These are phyloP conservation scores for Dendrothele bispora DNA, from an alignment of 768 basidiomycete genomes.

Conservation along the genomic window DNA sequence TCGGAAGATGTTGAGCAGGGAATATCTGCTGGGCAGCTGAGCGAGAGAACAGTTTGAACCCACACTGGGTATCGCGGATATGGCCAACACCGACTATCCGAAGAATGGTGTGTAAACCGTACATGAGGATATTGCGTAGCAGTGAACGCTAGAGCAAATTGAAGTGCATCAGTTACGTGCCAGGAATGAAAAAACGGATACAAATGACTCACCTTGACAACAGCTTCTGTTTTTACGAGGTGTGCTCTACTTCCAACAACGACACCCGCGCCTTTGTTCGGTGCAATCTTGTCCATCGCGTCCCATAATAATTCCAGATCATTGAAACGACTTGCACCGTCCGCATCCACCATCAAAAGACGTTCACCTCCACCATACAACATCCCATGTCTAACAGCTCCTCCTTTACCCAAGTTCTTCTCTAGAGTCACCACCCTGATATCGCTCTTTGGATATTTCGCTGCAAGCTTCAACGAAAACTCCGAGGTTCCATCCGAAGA, in stretches of 20 bases:
- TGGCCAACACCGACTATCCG: constrained; percentile 87
- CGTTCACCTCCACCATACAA: constrained; percentile 74
- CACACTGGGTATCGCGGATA: constrained; percentile 94
- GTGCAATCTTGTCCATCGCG: constrained; percentile 64
- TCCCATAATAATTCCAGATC: constrained; percentile 82
- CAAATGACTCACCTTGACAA: constrained; percentile 72
- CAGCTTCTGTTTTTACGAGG: constrained; percentile 87
- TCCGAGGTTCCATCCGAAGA: constrained; percentile 73
- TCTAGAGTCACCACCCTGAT: constrained; percentile 79
- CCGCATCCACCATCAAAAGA: constrained; percentile 91
- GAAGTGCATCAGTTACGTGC: not conserved
- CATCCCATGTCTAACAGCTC: constrained; percentile 91
- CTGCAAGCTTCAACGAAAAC: constrained; percentile 64
- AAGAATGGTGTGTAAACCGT: constrained; percentile 87
- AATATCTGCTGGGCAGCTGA: constrained; percentile 80
- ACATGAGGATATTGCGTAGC: constrained; percentile 91
- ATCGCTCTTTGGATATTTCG: constrained; percentile 51
- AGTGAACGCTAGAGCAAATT: constrained; percentile 67
- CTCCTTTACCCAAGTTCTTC: constrained; percentile 89
- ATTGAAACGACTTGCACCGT: constrained; percentile 86
- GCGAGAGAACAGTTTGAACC: constrained; percentile 94
- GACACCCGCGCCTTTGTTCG: constrained; percentile 45
- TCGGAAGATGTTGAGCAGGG: constrained; percentile 80
- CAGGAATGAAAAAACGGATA: constrained; percentile 1
- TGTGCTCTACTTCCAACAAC: constrained; percentile 92